Conservation (phyloP, 306 rosid genomes). For the Quercus gilva region DNA sequence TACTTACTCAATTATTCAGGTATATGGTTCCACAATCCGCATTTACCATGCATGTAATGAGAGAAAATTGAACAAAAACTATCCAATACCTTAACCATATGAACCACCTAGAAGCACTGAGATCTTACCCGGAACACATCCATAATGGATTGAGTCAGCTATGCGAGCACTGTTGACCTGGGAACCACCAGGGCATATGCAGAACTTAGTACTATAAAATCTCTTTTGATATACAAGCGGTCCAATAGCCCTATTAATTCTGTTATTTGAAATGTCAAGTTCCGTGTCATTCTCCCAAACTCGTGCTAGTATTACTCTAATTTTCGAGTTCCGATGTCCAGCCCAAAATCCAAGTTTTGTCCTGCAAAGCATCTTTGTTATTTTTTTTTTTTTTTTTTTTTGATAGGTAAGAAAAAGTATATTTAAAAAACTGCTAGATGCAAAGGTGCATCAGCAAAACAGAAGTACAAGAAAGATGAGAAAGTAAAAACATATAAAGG, state of each 20-base stretch:
- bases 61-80: not conserved
- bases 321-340: constrained; percentile 94
- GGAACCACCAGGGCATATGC: constrained; percentile 99
- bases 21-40: not conserved
- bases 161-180: constrained; percentile 98
- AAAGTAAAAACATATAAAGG: no score
- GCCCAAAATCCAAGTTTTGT: constrained; percentile 95
- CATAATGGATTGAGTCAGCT: constrained; percentile 92
- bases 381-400: not conserved
- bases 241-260: constrained; percentile 91
- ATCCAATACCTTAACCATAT: not conserved
- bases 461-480: no score
- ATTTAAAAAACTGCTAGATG: no score
- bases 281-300: constrained; percentile 98
- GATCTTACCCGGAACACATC: constrained; percentile 91
- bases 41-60: not conserved
- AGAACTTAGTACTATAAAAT: constrained; percentile 80
- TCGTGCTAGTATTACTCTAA: constrained; percentile 91
- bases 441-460: no score
- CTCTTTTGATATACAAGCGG: constrained; percentile 79
- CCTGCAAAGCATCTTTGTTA: constrained; percentile 49
- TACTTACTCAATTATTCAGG: not conserved
- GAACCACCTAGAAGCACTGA: not conserved
- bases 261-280: constrained; percentile 82
- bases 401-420: no score